Conservation (phyloP, 495 filamentous ascomycete species). For the Talaromyces liani region DNA sequence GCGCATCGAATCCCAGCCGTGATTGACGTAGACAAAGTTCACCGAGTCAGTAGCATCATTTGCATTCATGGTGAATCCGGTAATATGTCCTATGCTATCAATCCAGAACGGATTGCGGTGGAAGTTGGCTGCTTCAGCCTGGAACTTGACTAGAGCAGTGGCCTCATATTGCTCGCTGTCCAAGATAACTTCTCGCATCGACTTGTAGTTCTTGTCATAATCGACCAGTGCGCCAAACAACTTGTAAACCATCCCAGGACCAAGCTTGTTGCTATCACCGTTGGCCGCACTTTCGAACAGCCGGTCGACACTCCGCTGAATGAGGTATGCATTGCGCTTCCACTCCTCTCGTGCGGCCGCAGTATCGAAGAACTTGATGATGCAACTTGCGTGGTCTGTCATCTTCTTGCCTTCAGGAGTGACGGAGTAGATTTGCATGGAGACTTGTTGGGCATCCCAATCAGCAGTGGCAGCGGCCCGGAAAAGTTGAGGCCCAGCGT, state of each 20-base stretch:
- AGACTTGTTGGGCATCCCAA: constrained; percentile 21
- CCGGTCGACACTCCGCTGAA: constrained; percentile 39
- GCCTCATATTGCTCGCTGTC: constrained; percentile 66
- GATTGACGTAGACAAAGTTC: constrained; percentile 36
- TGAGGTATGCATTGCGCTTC: constrained; percentile 39
- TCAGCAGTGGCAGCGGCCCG: constrained; percentile 30
- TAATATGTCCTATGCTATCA: constrained; percentile 41
- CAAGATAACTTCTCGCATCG: constrained; percentile 70
- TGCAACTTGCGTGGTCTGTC: constrained; percentile 43
- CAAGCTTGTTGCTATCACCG: constrained; percentile 25
- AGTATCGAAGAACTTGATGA: constrained; percentile 33
- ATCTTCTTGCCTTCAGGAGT: constrained; percentile 39
- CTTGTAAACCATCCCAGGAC: constrained; percentile 59
- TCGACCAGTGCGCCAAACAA: constrained; percentile 58
- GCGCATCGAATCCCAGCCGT: constrained; percentile 35
- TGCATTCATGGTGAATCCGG: constrained; percentile 49
- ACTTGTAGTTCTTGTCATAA: constrained; percentile 51
- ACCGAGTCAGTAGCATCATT: constrained; percentile 37
- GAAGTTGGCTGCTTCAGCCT: constrained; percentile 55
- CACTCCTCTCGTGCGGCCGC: constrained; percentile 28
- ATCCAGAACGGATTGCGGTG: constrained; percentile 47
- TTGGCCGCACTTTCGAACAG: constrained; percentile 25
- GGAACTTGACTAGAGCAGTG: constrained; percentile 61
- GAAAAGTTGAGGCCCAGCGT: constrained; percentile 41
- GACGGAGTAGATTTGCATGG: constrained; percentile 34